phyloP scores from a whole-genome alignment of 164 flowering plant species.

The Buxus sempervirens region DNA sequence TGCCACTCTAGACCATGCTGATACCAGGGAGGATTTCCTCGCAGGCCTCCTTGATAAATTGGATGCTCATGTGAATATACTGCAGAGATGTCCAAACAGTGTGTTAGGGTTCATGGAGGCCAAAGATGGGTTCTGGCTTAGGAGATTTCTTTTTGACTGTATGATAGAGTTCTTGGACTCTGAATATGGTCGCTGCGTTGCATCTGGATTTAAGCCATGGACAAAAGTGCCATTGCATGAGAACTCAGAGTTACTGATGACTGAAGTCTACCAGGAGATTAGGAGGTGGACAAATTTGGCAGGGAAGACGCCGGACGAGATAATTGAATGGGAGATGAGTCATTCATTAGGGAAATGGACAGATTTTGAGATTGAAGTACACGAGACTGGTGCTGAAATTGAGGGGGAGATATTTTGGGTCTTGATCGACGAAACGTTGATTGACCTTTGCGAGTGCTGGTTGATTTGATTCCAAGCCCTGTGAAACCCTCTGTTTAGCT shows the following conservation, averaged over 20 bases:
- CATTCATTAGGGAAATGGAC: constrained; percentile 65
- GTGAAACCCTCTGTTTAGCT: neutral
- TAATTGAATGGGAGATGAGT: constrained; percentile 73
- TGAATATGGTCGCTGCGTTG: constrained; percentile 28
- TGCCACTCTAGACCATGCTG: constrained; percentile 9
- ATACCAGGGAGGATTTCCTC: constrained; percentile 21
- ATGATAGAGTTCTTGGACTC: constrained; percentile 53
- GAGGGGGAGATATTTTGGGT: constrained; percentile 37
- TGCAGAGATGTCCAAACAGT: constrained; percentile 22
- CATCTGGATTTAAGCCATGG: constrained; percentile 39
- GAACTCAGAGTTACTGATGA: constrained; percentile 28
- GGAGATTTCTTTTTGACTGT: constrained; percentile 59
- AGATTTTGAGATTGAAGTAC: constrained; percentile 55
- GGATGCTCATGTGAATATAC: constrained; percentile 36
- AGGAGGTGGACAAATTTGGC: constrained; percentile 44
- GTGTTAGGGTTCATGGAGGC: constrained; percentile 30
- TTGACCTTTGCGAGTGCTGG: constrained; percentile 35
- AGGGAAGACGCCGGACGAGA: constrained; percentile 51
- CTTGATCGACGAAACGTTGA: constrained; percentile 58
- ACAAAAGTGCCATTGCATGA: constrained; percentile 28
- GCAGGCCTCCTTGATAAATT: constrained; percentile 40
- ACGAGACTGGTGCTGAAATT: constrained; percentile 44
- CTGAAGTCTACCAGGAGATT: constrained; percentile 43
- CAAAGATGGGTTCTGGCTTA: constrained; percentile 30
- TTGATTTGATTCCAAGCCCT: neutral